phyloP scores from a whole-genome alignment of 352 stramenopile species.

The Pythium oligandrum region DNA sequence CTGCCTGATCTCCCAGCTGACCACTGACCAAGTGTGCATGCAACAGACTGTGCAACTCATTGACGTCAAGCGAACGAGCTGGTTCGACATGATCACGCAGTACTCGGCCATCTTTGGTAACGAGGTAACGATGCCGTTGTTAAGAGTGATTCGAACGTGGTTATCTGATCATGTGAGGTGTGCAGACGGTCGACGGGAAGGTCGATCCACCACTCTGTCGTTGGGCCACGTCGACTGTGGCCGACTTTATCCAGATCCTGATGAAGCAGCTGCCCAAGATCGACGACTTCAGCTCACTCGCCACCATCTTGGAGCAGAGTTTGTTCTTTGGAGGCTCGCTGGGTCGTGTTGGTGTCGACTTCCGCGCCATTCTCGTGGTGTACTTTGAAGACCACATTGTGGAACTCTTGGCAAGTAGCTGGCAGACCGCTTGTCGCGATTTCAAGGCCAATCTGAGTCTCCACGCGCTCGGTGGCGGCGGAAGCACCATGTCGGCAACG shows the following conservation, averaged over 20 bases:
- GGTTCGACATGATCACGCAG: conserved; percentile 90
- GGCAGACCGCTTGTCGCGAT: conserved; percentile 47
- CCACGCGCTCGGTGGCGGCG: conserved; percentile 28
- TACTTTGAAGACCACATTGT: conserved; percentile 81
- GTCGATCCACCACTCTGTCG: conserved; percentile 75
- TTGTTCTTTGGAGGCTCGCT: conserved; percentile 83
- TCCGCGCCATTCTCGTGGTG: conserved; percentile 74
- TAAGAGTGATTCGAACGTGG: not conserved
- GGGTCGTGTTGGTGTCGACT: conserved; percentile 76
- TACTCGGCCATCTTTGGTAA: conserved; percentile 89
- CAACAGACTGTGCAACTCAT: conserved; percentile 79
- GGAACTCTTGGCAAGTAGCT: conserved; percentile 53
- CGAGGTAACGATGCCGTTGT: conserved; percentile 26
- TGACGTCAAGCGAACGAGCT: conserved; percentile 84
- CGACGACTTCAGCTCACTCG: conserved; percentile 76
- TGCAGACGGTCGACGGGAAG: conserved; percentile 63
- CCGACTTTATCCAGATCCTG: conserved; percentile 75
- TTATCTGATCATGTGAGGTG: not conserved
- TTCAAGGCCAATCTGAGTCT: conserved; percentile 54
- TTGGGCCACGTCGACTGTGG: conserved; percentile 77
- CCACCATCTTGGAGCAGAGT: conserved; percentile 78
- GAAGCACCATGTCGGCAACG: conserved; percentile 23
- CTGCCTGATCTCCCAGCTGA: not conserved
- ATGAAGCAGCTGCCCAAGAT: conserved; percentile 83
- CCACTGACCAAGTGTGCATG: not conserved